A percentile compares a stretch with the other conserved stretches of the same genome.
Conservation (phyloP, 1,139 yeast species). For the Ogataea hybrid region DNA sequence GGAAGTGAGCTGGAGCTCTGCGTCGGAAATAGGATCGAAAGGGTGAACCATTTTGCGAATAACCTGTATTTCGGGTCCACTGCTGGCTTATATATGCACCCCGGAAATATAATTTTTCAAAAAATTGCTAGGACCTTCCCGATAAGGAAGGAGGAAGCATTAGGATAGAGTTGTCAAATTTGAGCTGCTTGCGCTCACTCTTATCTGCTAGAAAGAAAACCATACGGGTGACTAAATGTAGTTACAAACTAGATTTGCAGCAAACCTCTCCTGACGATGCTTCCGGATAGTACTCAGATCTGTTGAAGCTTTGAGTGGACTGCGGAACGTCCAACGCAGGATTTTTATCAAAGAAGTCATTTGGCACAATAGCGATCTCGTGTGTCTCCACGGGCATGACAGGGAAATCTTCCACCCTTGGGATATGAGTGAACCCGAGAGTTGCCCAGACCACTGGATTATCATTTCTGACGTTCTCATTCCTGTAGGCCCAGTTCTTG, state of each 20-base stretch:
- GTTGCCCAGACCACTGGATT: constrained; percentile 89
- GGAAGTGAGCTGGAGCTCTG: constrained; percentile 62
- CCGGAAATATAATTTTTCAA: not conserved
- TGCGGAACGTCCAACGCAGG: constrained; percentile 85
- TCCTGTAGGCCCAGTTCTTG: constrained; percentile 58
- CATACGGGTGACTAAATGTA: constrained; percentile 12
- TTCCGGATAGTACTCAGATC: constrained; percentile 45
- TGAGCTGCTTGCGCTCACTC: not conserved
- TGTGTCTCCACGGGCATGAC: constrained; percentile 86
- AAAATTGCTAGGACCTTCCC: constrained; percentile 5
- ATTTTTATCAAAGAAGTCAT: constrained; percentile 76
- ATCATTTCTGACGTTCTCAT: constrained; percentile 72
- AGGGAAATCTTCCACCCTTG: constrained; percentile 89
- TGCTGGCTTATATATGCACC: constrained; percentile 2
- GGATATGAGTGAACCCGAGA: constrained; percentile 82
- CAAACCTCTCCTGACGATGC: constrained; percentile 32
- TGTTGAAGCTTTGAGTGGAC: constrained; percentile 68
- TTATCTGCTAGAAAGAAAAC: not conserved
- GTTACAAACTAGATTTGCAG: constrained; percentile 37
- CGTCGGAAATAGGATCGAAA: constrained; percentile 67
- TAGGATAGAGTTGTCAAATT: constrained; percentile 1
- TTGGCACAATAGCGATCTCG: constrained; percentile 67
- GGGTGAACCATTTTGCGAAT: constrained; percentile 38
- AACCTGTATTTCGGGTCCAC: not conserved
- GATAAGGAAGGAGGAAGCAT: constrained; percentile 6